Base-by-base conservation (phyloP, 495 filamentous ascomycete genomes). In the Neurospora sp. region DNA sequence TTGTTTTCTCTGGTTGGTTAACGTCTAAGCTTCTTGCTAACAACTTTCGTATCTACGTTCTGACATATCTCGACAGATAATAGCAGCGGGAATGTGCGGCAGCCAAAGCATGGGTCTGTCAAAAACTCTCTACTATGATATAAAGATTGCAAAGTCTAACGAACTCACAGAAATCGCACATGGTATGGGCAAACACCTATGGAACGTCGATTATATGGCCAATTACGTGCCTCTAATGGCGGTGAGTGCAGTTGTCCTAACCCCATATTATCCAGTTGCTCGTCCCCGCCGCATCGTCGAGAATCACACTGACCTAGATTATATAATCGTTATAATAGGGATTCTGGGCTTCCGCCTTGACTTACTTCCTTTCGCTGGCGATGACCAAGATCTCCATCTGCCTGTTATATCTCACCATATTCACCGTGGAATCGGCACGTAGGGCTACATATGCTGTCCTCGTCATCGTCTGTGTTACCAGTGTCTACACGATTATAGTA, bases 371-470 rank as follows among this genome's bases (percentile, higher is more conserved):
- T 18, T 72, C 72, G 35, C n/a, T 81, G 16, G 48, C 48, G 27
- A 39, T 81, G 39, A 77, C 75, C 72, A 81, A 79, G 46, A 74
- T 75, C 9, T 80, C 77, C 14, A 79, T 80, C 66, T 77, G 75
- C 70, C 70, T 79, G 18, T 72, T 81, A 39, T 81, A 78, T 42
- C 74, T 81, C 46, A 77, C 38, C 31, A 77, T 81, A 44, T 81
- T 81, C 73, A 77, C 76, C 12, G 39, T 78, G 9, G 72, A 76
- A 40, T 79, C 74, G 74, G 72, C 73, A 11, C 73, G 77, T 1
- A 71, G 66, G 9, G 76, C 73, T 41, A 73, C 66, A 39, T 78
- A 70, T 23, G 59, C 20, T 1, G 69, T 79, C 1, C 76, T 81
- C 10, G 39, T 31, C 46, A 48, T 81, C 20, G 72, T 77, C 37